Base-by-base conservation (phyloP, 306 rosid genomes). In the Sesbania bispinosa region DNA sequence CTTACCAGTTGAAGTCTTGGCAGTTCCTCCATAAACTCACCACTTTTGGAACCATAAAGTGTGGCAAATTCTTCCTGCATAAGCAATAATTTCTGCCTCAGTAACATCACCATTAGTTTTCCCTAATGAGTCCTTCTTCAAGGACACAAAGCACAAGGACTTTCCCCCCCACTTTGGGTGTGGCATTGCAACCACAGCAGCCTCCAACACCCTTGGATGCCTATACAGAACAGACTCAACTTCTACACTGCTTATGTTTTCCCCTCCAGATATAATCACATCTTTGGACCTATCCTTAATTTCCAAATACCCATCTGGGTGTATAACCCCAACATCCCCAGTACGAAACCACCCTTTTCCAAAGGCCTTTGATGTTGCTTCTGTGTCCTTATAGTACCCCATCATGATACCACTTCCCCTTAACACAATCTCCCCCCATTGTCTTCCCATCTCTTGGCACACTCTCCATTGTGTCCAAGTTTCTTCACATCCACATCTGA, bases 121-220 rank as follows among this genome's bases (percentile, higher is more conserved):
- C n/a, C n/a, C n/a, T 35, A 10, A 35, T 35, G 39, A 35, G 3
- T 55, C 41, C 2, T 58, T 79, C 19, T 39, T 86, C 3, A 86
- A 5, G 0, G 88, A 75, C 1, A 93, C 46, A 90, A 94, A 19
- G 96, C 98, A 42, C 98, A 94, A 2, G 98, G 98, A 27, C 85
- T 94, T 69, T 94, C n/a, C 98, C 0, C 97, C 97, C 98, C 98
- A 94, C 10, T 75, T 85, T 0, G 85, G 83, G 11, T 94, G 96
- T 0, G 97, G 96, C 96, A 90, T 87, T 42, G 98, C 98, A 23
- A 94, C 98, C n/a, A 87, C 97, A 0, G 97, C 96, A 0, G 90
- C 98, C 65, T 94, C 98, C 42, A 79, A 18, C 26, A 94, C 87
- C 48, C 30, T 63, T 0, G 97, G 97, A 39, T 93, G 97, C 5